Conservation (phyloP, 345 rosid species). For the Reutealis trisperma region DNA sequence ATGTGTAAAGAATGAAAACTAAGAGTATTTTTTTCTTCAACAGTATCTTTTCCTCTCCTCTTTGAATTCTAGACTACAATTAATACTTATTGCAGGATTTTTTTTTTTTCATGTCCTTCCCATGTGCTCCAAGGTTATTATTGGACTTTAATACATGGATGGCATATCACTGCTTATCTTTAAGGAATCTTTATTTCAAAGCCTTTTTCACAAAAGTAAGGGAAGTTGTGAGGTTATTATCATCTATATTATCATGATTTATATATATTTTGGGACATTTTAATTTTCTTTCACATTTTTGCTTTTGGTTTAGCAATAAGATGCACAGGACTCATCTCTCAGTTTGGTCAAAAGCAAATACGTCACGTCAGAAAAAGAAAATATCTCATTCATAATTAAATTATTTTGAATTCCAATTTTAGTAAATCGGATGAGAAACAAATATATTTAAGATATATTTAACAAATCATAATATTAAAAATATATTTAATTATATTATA, state of each 20-base stretch:
- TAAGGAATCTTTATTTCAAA: constrained; percentile 31
- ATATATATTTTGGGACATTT: not conserved
- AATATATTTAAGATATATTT: no score
- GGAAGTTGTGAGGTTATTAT: constrained; percentile 9
- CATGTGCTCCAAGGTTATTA: constrained; percentile 36
- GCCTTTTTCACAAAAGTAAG: not conserved
- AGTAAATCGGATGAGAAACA: no score
- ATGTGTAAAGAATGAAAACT: constrained; percentile 10
- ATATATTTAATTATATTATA: no score
- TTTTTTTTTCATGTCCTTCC: constrained; percentile 28
- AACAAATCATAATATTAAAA: no score
- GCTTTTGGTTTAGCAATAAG: no score
- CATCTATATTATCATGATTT: not conserved
- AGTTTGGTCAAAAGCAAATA: no score
- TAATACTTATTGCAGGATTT: constrained; percentile 15
- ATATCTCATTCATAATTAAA: no score
- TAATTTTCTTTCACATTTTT: not conserved
- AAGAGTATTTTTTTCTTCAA: not conserved
- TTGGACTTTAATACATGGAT: constrained; percentile 25
- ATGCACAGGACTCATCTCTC: no score
- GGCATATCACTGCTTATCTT: constrained; percentile 29
- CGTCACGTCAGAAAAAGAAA: no score
- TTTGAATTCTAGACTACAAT: not conserved
- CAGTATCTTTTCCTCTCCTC: not conserved
- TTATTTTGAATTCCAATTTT: no score